Base-by-base conservation (phyloP, 148 eudicot genomes). In the Tetragonia tetragonoides region DNA sequence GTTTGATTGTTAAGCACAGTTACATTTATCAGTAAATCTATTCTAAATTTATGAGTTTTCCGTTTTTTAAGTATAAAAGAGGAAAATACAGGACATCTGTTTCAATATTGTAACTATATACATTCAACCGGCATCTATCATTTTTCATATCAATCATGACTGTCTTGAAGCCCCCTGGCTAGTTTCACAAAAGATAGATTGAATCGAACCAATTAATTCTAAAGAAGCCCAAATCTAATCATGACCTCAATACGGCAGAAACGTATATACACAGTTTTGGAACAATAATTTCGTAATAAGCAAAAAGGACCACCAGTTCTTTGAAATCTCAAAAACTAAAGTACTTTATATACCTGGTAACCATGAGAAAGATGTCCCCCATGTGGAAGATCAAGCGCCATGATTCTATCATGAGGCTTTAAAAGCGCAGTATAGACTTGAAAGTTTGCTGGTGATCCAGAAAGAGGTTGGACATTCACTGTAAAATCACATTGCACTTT, bases 361-460 rank as follows among this genome's bases (percentile, higher is more conserved):
- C 99, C 99, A 78, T 95, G 99, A 28, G 99, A 95, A 84, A 95
- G 97, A 85, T 95, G 99, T 15, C 99, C 99, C 85, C 99, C 99
- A 77, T 95, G 99, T 71, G 99, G 99, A 85, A 95, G 98, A 90
- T 95, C 99, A 82, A 95, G 95, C 16, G 98, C 99, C 99, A 95
- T 95, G 85, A 95, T 95, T 88, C 99, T 91, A 49, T 95, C 99
- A 84, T 95, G 99, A 79, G 99, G 97, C 82, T 95, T 95, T 81
- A 95, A 74, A 64, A 95, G 83, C 57, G 97, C 99, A 75, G 99
- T 95, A 80, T 95, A 95, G 49, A 93, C 99, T 72, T 95, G 99
- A 74, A 95, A 95, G 86, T 95, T 95, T 59, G 99, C 74, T 6
- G 99, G 99, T 76, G 99, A 95, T 54, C 99, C 99, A 57, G 99